phyloP scores from a whole-genome alignment of 306 rosid species.

The Macrotyloma uniflorum region DNA sequence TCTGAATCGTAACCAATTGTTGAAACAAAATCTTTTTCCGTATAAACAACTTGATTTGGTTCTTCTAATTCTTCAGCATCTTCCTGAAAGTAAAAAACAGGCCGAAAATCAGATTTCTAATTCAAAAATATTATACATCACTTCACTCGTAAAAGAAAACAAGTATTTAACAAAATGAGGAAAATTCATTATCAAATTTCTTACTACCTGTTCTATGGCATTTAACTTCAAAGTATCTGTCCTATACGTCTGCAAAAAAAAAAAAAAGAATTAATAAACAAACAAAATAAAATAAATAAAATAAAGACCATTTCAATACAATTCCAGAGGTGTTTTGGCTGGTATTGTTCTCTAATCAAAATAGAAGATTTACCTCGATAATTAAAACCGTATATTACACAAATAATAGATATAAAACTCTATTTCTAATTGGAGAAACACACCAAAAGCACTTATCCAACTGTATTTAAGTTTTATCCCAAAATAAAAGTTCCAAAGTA shows the following conservation, averaged over 20 bases:
- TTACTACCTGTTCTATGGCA: conserved; percentile 67
- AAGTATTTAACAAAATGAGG: background rate
- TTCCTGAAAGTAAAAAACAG: conserved; percentile 52
- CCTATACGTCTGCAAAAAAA: conserved; percentile 68
- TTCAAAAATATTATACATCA: conserved; percentile 3
- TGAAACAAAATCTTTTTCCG: conserved; percentile 54
- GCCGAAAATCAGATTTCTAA: background rate
- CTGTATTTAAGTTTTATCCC: background rate
- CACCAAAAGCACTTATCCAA: background rate
- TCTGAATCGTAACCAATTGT: conserved; percentile 34
- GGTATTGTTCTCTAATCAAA: background rate
- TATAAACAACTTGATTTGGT: conserved; percentile 69
- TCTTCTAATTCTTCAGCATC: conserved; percentile 63
- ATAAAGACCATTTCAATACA: background rate
- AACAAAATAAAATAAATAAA: background rate
- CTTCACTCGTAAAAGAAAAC: background rate
- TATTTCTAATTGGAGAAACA: background rate
- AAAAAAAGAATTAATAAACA: conserved; percentile 4
- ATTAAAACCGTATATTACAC: background rate
- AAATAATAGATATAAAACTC: background rate
- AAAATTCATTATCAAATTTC: background rate
- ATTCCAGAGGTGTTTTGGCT: background rate
- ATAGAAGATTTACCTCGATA: background rate
- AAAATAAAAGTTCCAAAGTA: conserved; percentile 28
- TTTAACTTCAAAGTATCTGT: conserved; percentile 55